Base-by-base conservation (phyloP, 2,329 filamentous ascomycete genomes). In the Exophiala mesophila region DNA sequence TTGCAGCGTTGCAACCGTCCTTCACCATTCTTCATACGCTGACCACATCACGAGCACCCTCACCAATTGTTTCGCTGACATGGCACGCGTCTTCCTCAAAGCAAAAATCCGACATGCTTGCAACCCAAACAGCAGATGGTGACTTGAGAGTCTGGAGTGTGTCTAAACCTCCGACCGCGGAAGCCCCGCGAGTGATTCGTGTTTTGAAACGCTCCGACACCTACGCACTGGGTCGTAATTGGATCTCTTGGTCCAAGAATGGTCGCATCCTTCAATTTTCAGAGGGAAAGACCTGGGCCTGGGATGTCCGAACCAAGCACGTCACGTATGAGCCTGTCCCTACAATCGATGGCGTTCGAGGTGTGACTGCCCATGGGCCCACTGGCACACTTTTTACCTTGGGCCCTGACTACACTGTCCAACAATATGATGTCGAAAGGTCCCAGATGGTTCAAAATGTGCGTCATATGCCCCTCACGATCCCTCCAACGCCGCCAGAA, bases 181-280 rank as follows among this genome's bases (percentile, higher is more conserved):
- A 95, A 54, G 75, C 83, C 13, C 89, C 89, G 24, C 90, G 89
- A 58, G 85, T 96, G 5, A 94, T 97, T 46, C 77, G 92, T 49
- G 82, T 94, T 19, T 69, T 98, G 36, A 90, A 87, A 62, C 77
- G 85, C 56, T 81, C 81, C 5, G 46, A 53, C 23, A 81, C 81
- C 52, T 81, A 77, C 53, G 70, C 79, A 23, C 68, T 79, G 2
- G 88, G 88, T 1, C 83, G 86, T 26, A 95, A 94, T 61, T 98
- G 92, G 92, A 89, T 96, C 73, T 85, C 82, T 15, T 98, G 92
- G 92, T 97, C 92, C 0, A 97, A 96, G 68, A 97, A 95, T 68
- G 92, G 92, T 28, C 84, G 89, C 54, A 88, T 98, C 53, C 81
- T 98, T 51, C 92, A 98, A 65, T 89, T 82, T 64, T 85, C 86